These are phyloP conservation scores for Leccinellum luteum DNA, from an alignment of 768 basidiomycete genomes.

Conservation along the genomic window DNA sequence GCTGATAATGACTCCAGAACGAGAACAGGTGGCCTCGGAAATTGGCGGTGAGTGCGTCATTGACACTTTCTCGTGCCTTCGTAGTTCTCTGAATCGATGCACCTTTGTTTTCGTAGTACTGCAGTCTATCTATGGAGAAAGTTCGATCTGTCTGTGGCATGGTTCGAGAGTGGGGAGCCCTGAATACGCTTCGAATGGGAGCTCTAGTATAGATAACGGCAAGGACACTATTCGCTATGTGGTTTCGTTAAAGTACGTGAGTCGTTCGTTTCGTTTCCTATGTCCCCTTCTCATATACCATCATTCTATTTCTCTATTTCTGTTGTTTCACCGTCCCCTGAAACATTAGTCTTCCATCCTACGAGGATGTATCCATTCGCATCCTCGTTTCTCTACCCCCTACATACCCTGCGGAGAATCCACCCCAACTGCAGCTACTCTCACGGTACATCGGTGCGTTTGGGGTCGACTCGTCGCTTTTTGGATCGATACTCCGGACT, in stretches of 20 bases:
- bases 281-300: not conserved
- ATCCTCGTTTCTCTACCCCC: conserved; percentile 57
- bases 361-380: conserved; percentile 50
- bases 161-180: conserved; percentile 27
- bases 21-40: conserved; percentile 47
- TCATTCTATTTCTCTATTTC: not conserved
- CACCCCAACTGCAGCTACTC: conserved; percentile 82
- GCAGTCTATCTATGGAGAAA: conserved; percentile 80
- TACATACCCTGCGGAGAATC: conserved; percentile 61
- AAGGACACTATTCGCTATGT: conserved; percentile 58
- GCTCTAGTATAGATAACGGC: conserved; percentile 14
- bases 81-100: not conserved
- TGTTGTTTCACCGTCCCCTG: not conserved
- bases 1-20: conserved; percentile 31
- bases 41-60: conserved; percentile 37
- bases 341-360: conserved; percentile 47
- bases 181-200: conserved; percentile 1
- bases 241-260: conserved; percentile 58
- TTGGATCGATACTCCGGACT: conserved; percentile 74
- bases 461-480: conserved; percentile 68
- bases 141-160: conserved; percentile 60
- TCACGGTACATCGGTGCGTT: conserved; percentile 82
- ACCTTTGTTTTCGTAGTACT: conserved; percentile 42
- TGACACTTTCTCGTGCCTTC: not conserved
- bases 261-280: not conserved